Evolutionary conservation across 2,329 filamentous ascomycete species (phyloP).

Genomic region (Blastomyces silverae): DNA sequence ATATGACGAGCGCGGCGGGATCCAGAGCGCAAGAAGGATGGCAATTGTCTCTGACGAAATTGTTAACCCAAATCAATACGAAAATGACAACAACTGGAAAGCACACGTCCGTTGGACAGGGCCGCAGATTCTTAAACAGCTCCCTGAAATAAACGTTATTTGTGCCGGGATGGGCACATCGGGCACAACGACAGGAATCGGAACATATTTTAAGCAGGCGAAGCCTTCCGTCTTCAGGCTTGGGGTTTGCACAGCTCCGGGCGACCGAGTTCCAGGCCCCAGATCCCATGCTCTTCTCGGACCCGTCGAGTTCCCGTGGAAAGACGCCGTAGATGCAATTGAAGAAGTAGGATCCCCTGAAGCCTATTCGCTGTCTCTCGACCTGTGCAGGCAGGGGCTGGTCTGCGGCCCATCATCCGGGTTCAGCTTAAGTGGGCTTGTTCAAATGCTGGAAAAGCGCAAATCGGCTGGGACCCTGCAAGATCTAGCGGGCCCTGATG

Average conservation of each 20-base stretch:
- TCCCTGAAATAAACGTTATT: conserved; percentile 52
- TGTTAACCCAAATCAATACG: conserved; percentile 53
- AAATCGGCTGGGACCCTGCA: conserved; percentile 43
- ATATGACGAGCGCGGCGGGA: conserved; percentile 48
- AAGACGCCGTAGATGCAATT: conserved; percentile 48
- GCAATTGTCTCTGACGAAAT: conserved; percentile 40
- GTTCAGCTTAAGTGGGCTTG: conserved; percentile 50
- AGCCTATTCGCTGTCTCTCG: conserved; percentile 49
- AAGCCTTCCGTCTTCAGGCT: conserved; percentile 41
- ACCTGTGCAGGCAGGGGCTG: conserved; percentile 52
- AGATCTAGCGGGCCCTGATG: conserved; percentile 41
- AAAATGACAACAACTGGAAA: conserved; percentile 44
- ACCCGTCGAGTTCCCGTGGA: conserved; percentile 54
- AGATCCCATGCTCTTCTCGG: conserved; percentile 47
- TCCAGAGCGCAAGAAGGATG: conserved; percentile 43
- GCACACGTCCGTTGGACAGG: conserved; percentile 55
- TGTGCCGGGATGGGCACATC: conserved; percentile 53
- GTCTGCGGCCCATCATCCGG: conserved; percentile 57
- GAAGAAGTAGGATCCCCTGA: conserved; percentile 52
- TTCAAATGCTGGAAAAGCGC: conserved; percentile 46
- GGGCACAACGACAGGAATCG: conserved; percentile 46
- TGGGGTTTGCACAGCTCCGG: conserved; percentile 52
- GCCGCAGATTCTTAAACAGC: conserved; percentile 51
- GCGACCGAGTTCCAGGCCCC: conserved; percentile 54
- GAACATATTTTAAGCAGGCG: conserved; percentile 44